A percentile compares a stretch with the other conserved stretches of the same genome.
Conservation (phyloP, 345 rosid species). For the Boechera retrofracta region DNA sequence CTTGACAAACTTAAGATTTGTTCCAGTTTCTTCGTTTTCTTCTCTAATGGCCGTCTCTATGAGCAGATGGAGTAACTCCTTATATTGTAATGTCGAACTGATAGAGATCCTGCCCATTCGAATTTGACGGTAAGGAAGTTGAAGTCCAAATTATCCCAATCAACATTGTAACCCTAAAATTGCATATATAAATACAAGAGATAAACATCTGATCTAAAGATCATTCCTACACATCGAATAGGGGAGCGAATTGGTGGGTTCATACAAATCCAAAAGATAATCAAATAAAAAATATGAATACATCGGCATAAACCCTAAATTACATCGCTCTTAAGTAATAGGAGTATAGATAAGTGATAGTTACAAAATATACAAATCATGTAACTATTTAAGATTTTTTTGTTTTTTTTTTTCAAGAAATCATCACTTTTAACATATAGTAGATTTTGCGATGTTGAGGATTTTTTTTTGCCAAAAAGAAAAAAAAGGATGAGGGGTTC, state of each 20-base stretch:
- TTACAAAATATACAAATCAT: too few species aligned
- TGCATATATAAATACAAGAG: too few species aligned
- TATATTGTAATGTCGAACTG: background rate
- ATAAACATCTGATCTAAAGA: background rate
- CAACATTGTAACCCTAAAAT: background rate
- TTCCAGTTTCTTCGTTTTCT: conserved; percentile 3
- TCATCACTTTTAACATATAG: too few species aligned
- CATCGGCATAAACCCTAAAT: background rate
- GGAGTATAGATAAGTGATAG: too few species aligned
- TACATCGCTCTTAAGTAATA: background rate
- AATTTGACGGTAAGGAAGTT: background rate
- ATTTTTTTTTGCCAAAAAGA: too few species aligned
- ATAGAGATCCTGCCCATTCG: background rate
- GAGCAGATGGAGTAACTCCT: background rate
- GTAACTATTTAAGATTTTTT: too few species aligned
- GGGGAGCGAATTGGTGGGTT: background rate
- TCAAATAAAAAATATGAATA: too few species aligned
- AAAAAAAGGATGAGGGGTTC: too few species aligned
- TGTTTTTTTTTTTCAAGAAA: too few species aligned
- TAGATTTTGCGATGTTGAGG: too few species aligned
- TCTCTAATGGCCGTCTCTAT: background rate
- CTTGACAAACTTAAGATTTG: background rate
- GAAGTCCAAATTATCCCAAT: background rate
- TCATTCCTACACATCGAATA: too few species aligned
- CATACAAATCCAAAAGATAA: background rate